Percentiles rank a stretch among this genome's conserved stretches.
These are phyloP conservation scores for Xylaria sp. DNA, from an alignment of 2,329 filamentous ascomycete genomes.

Conservation along the genomic window DNA sequence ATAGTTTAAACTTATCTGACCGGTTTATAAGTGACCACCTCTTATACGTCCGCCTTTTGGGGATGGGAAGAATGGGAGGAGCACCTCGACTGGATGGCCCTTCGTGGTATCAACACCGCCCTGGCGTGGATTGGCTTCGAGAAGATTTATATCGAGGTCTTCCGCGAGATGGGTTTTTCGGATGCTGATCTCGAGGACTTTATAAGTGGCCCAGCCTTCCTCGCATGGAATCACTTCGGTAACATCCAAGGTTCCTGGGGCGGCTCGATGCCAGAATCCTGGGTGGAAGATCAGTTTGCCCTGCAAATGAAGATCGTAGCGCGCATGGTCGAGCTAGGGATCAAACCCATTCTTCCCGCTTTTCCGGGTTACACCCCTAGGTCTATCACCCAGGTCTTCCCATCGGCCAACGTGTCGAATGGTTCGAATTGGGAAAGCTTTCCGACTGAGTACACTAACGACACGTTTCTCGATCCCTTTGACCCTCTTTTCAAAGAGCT, in stretches of 20 bases:
- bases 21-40: constrained; percentile 36
- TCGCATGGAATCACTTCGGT: constrained; percentile 40
- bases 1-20: constrained; percentile 4
- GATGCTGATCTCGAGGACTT: constrained; percentile 36
- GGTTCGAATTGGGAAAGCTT: constrained; percentile 38
- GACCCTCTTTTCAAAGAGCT: constrained; percentile 38
- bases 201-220: constrained; percentile 37
- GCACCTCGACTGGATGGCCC: constrained; percentile 41
- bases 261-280: constrained; percentile 30
- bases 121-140: constrained; percentile 41
- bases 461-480: constrained; percentile 39
- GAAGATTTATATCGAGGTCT: constrained; percentile 40
- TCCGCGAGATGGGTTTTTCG: constrained; percentile 38
- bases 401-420: constrained; percentile 36
- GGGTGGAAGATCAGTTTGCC: constrained; percentile 37
- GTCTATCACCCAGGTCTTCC: constrained; percentile 32
- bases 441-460: constrained; percentile 33
- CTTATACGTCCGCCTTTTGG: constrained; percentile 39
- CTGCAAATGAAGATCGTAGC: constrained; percentile 36
- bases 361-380: constrained; percentile 37
- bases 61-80: constrained; percentile 39
- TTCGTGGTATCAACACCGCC: constrained; percentile 36
- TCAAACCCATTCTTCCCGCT: constrained; percentile 38
- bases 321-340: constrained; percentile 39
- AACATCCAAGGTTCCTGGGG: constrained; percentile 41